These are phyloP conservation scores for Penicillium oxalicum DNA, from an alignment of 2,329 filamentous ascomycete species.

Conservation along the genomic window DNA sequence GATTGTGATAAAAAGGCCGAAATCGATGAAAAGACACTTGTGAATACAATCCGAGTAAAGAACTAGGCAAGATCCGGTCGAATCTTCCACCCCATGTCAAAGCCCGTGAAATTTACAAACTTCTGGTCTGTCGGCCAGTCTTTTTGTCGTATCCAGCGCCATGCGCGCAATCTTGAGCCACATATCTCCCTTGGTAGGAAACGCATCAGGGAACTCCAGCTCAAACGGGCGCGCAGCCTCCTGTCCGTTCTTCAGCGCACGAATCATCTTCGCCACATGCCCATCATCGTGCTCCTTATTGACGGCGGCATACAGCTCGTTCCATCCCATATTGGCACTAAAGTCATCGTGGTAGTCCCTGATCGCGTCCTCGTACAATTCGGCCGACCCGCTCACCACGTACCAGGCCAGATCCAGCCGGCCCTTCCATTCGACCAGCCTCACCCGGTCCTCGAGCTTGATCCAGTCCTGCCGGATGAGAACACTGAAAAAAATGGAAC, in stretches of 20 bases:
- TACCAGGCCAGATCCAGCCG: neutral
- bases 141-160: no score
- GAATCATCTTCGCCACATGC: conserved; percentile 2
- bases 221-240: neutral
- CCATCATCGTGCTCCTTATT: neutral
- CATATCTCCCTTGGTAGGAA: neutral
- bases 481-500: neutral
- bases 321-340: neutral
- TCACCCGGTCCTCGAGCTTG: neutral
- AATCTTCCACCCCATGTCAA: no score
- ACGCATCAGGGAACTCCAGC: neutral
- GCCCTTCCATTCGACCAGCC: conserved; percentile 1
- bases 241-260: neutral
- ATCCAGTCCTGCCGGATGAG: neutral
- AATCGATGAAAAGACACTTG: no score
- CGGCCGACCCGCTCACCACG: neutral
- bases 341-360: neutral
- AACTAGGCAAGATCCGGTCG: no score
- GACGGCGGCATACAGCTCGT: neutral
- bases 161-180: neutral
- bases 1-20: no score
- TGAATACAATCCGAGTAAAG: no score
- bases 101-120: no score
- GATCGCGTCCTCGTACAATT: neutral
- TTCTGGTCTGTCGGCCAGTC: no score